phyloP scores from a whole-genome alignment of 2,329 filamentous ascomycete species.

The Chaetomiaceae sp. region DNA sequence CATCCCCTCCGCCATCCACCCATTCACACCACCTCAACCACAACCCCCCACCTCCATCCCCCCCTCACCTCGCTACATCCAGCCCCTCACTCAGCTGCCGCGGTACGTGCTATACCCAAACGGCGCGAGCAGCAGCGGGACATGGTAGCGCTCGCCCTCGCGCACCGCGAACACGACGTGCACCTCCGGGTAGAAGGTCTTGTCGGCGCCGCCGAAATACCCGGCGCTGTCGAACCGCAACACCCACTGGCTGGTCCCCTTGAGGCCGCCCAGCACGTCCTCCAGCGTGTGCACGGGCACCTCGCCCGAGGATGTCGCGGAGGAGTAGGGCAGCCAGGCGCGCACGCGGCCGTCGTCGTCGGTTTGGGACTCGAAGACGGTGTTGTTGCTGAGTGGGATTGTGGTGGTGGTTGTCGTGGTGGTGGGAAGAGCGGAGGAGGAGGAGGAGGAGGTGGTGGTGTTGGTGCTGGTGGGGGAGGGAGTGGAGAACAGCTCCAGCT shows the following conservation, averaged over 20 bases:
- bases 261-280: constrained; percentile 44
- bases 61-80: background rate
- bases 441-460: too few relatives aligned
- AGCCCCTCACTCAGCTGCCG: constrained; percentile 50
- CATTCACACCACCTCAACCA: background rate
- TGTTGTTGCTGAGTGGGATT: constrained; percentile 30
- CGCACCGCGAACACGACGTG: constrained; percentile 47
- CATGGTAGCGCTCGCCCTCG: constrained; percentile 66
- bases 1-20: too few relatives aligned
- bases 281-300: constrained; percentile 53
- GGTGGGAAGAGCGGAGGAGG: constrained; percentile 1
- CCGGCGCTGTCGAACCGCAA: constrained; percentile 65
- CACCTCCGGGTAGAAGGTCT: constrained; percentile 57
- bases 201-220: constrained; percentile 60
- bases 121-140: constrained; percentile 69
- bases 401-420: background rate
- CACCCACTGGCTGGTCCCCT: constrained; percentile 52
- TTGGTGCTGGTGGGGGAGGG: constrained; percentile 28
- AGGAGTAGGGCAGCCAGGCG: constrained; percentile 57
- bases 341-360: constrained; percentile 71
- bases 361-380: constrained; percentile 59
- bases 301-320: constrained; percentile 44
- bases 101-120: constrained; percentile 80
- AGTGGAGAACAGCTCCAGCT: constrained; percentile 44
- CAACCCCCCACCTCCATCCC: background rate